phyloP scores from a whole-genome alignment of 2,329 filamentous ascomycete genomes.

The Pseudogymnoascus sp. region DNA sequence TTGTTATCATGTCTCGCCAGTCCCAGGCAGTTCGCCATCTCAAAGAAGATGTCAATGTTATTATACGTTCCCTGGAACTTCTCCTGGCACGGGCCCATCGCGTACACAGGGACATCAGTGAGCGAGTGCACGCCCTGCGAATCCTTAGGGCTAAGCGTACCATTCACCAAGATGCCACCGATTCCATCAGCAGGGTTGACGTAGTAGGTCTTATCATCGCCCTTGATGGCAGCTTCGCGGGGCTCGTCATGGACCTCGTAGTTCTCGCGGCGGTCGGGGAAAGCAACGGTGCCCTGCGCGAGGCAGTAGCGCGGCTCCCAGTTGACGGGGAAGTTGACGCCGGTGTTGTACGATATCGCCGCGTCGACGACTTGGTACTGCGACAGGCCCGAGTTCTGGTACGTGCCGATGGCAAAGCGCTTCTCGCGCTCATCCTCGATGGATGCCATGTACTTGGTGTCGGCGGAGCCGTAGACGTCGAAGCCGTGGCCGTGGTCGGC shows the following conservation, averaged over 20 bases:
- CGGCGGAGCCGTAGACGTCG: constrained; percentile 74
- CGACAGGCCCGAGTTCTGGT: constrained; percentile 63
- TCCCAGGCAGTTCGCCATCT: constrained; percentile 39
- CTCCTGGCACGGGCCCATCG: constrained; percentile 70
- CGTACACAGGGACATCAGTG: constrained; percentile 72
- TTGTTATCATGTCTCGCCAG: constrained; percentile 17
- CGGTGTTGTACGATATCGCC: constrained; percentile 60
- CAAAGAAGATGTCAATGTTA: constrained; percentile 67
- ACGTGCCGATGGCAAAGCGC: constrained; percentile 65
- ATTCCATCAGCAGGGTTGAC: constrained; percentile 59
- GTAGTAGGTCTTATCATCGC: constrained; percentile 45
- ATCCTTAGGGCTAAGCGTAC: constrained; percentile 57
- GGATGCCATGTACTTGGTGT: constrained; percentile 65
- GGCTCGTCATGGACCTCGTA: constrained; percentile 64
- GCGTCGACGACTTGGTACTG: constrained; percentile 58
- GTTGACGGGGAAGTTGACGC: constrained; percentile 69
- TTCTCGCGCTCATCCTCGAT: constrained; percentile 55
- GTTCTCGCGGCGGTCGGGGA: constrained; percentile 69
- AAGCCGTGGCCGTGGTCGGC: constrained; percentile 89
- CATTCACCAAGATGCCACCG: constrained; percentile 65
- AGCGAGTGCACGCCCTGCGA: constrained; percentile 66
- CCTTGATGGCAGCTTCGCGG: constrained; percentile 50
- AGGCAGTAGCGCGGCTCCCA: constrained; percentile 82
- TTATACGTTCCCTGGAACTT: constrained; percentile 63
- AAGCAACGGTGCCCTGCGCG: constrained; percentile 61